These are phyloP conservation scores for Cytospora schulzeri DNA, from an alignment of 2,329 filamentous ascomycete species.

Conservation along the genomic window DNA sequence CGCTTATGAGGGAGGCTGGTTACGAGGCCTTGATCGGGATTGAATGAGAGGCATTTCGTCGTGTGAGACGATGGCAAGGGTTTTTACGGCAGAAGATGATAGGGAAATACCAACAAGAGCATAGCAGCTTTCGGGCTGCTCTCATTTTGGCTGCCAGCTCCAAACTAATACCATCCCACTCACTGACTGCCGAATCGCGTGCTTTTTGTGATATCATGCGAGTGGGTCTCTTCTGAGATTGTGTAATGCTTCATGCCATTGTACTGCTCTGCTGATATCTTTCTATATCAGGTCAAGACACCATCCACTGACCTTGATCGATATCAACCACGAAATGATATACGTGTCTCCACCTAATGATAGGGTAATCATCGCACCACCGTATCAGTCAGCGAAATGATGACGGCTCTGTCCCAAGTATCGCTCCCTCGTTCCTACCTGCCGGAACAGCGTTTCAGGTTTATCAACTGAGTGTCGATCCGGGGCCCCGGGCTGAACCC, in stretches of 20 bases:
- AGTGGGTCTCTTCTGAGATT: background rate
- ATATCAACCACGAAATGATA: background rate
- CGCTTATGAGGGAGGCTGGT: background rate
- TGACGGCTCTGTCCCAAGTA: background rate
- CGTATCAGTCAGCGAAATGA: background rate
- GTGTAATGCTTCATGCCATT: background rate
- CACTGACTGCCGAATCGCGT: background rate
- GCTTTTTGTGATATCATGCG: background rate
- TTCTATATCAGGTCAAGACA: background rate
- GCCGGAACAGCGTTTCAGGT: background rate
- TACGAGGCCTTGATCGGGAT: background rate
- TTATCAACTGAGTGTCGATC: background rate
- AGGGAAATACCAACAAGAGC: background rate
- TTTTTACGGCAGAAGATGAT: background rate
- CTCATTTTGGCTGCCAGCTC: background rate
- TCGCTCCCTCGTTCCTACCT: background rate
- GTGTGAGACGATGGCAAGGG: background rate
- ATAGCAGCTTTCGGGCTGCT: background rate
- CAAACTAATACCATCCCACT: background rate
- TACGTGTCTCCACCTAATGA: background rate
- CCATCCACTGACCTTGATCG: background rate
- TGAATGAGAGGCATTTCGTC: background rate
- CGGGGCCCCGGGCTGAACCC: background rate
- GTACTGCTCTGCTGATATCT: background rate
- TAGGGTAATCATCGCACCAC: background rate